Conservation (phyloP, 495 filamentous ascomycete genomes). For the Trichoderma gamsii region DNA sequence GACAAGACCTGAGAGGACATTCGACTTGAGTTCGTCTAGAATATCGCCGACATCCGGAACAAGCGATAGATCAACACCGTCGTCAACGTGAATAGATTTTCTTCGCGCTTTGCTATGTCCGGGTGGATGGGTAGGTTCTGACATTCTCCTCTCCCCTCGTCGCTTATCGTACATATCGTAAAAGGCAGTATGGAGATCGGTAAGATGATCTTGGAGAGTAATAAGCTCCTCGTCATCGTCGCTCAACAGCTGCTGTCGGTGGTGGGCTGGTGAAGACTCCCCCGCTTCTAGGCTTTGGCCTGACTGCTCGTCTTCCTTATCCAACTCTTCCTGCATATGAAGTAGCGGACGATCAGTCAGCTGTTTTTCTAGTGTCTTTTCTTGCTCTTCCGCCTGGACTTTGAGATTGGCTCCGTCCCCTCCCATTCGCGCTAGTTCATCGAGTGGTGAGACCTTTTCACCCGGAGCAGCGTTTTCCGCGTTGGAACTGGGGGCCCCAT, state of each 20-base stretch:
- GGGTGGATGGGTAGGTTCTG: slow-evolving; percentile 36
- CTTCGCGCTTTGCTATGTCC: slow-evolving; percentile 37
- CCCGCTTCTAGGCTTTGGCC: slow-evolving; percentile 47
- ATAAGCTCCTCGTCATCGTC: slow-evolving; percentile 79
- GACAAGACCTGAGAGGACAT: slow-evolving; percentile 60
- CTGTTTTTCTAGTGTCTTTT: slow-evolving; percentile 80
- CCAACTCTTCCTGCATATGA: slow-evolving; percentile 80
- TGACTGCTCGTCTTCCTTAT: slow-evolving; percentile 58
- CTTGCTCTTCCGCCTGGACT: slow-evolving; percentile 73
- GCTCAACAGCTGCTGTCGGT: slow-evolving; percentile 63
- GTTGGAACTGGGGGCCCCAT: slow-evolving; percentile 1
- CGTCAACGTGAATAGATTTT: slow-evolving; percentile 18
- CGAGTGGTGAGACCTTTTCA: slow-evolving; percentile 51
- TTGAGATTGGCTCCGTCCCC: slow-evolving; percentile 65
- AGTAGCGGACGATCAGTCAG: slow-evolving; percentile 80
- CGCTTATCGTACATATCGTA: slow-evolving; percentile 69
- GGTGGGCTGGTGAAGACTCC: slow-evolving; percentile 37
- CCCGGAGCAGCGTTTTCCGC: neutral
- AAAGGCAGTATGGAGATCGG: slow-evolving; percentile 68
- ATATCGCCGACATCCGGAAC: slow-evolving; percentile 82
- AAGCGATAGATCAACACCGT: slow-evolving; percentile 45
- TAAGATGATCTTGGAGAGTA: slow-evolving; percentile 65
- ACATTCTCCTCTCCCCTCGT: slow-evolving; percentile 18
- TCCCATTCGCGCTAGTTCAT: slow-evolving; percentile 72
- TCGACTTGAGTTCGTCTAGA: slow-evolving; percentile 69